Evolutionary conservation across 192 early-diverging fungal species (phyloP), one percentile per base, ranked within the genome.

Genomic region (Phycomyces blakesleeanus): DNA sequence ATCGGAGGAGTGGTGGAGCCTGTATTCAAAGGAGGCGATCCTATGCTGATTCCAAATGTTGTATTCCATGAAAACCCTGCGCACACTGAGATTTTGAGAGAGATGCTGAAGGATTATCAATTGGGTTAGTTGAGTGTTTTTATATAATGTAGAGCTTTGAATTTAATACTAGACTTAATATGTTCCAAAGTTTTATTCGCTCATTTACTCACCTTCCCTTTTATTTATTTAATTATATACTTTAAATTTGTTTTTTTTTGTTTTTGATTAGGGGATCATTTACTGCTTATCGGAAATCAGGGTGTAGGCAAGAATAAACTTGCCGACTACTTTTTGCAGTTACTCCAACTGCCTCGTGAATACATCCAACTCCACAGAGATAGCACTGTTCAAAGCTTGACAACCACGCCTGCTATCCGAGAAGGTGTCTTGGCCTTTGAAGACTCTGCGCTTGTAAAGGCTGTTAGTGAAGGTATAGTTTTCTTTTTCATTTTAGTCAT

Each of bases 341-440:
- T 89, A 1, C 71, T 93, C 37, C 71, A 72, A 20, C 73, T 86
- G 5, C 89, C 89, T 38, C 73, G 90, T 12, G 87, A 92, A 63
- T 92, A 92, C 63, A 88, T 92, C 25, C 90, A 92, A 63, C 72
- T 90, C 6, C 89, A 92, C 70, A 79, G 90, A 54, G 90, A 92
- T 50, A 89, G 83, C 18, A 92, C 90, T 14, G 89, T 92, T 1
- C 84, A 89, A 65, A 85, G 86, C 38, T 81, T 92, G 67, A 89
- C 88, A 1, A 73, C 85, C n/a, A 86, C 83, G 7, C 89, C 90
- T 24, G 80, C 85, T 15, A 85, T 92, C 21, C 76, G 78, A 11
- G 79, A 90, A 50, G 90, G 90, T 61, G 78, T 86, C 0, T 72
- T 92, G 2, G 58, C 74, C 22, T 89, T 86, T 71, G 83, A 88